These are phyloP conservation scores for Penicillium ucsense DNA, from an alignment of 495 filamentous ascomycete species.

Conservation along the genomic window DNA sequence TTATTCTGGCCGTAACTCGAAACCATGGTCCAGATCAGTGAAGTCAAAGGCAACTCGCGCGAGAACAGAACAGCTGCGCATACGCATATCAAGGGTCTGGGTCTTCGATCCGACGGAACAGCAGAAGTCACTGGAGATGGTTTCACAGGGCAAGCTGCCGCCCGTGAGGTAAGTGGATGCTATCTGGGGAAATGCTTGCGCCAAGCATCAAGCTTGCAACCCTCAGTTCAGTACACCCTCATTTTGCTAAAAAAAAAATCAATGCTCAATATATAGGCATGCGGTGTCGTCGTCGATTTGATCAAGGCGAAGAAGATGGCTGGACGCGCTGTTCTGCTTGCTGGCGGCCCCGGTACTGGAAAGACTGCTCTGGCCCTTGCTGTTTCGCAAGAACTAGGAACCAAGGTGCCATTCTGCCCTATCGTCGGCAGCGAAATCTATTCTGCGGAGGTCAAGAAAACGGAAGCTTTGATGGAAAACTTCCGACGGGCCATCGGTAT, in stretches of 20 bases:
- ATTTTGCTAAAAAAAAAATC: no score
- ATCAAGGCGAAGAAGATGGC: slow-evolving; percentile 96
- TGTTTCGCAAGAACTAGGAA: slow-evolving; percentile 89
- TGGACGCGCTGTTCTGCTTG: slow-evolving; percentile 83
- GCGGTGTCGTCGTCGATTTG: slow-evolving; percentile 88
- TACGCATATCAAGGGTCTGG: slow-evolving; percentile 93
- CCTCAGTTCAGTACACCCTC: no score
- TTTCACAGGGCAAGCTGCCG: slow-evolving; percentile 81
- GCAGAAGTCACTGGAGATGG: slow-evolving; percentile 68
- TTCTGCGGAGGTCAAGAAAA: slow-evolving; percentile 97
- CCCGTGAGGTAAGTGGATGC: slow-evolving; percentile 59
- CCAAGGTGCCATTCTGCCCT: slow-evolving; percentile 94
- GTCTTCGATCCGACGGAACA: slow-evolving; percentile 69
- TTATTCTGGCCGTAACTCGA: slow-evolving; percentile 18
- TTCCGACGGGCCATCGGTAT: slow-evolving; percentile 88
- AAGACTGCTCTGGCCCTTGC: slow-evolving; percentile 94
- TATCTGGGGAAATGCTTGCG: not conserved
- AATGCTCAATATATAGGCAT: slow-evolving; percentile 45
- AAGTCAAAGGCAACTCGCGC: slow-evolving; percentile 90
- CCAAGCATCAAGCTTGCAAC: not conserved
- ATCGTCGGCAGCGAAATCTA: slow-evolving; percentile 97
- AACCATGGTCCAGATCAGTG: slow-evolving; percentile 86
- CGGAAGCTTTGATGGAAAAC: slow-evolving; percentile 96
- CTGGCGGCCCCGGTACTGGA: slow-evolving; percentile 87
- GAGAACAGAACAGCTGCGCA: slow-evolving; percentile 93